Percentiles rank a stretch among this genome's conserved stretches.
Evolutionary conservation across 148 eudicot genomes (phyloP).

Genomic region (Agrostemma githago): DNA sequence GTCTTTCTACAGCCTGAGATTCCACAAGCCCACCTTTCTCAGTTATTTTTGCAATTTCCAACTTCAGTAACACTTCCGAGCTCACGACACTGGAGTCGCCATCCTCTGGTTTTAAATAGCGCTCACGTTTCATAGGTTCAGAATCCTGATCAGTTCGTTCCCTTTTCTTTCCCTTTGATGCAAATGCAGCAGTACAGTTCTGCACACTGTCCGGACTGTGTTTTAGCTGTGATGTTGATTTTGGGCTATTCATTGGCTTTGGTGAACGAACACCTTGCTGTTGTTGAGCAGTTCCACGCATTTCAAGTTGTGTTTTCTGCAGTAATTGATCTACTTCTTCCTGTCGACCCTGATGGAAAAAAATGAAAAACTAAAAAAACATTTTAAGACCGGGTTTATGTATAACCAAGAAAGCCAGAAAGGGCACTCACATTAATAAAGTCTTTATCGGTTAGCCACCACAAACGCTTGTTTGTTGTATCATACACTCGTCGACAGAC

Average conservation of each 20-base stretch:
- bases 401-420: neutral
- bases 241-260: slow-evolving; percentile 52
- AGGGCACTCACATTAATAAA: slow-evolving; percentile 57
- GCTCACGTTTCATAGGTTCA: slow-evolving; percentile 66
- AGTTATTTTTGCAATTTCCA: slow-evolving; percentile 62
- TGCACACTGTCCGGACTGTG: slow-evolving; percentile 63
- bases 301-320: slow-evolving; percentile 55
- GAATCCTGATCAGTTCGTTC: slow-evolving; percentile 58
- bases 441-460: slow-evolving; percentile 88
- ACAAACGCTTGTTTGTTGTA: slow-evolving; percentile 61
- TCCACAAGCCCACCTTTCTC: slow-evolving; percentile 77
- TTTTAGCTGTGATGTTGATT: slow-evolving; percentile 47
- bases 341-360: slow-evolving; percentile 61
- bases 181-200: slow-evolving; percentile 37
- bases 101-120: slow-evolving; percentile 48
- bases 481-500: slow-evolving; percentile 92
- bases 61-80: slow-evolving; percentile 46
- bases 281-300: slow-evolving; percentile 58
- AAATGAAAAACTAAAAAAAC: neutral
- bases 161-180: slow-evolving; percentile 69
- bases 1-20: slow-evolving; percentile 63
- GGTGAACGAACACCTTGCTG: slow-evolving; percentile 80
- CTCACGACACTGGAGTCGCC: slow-evolving; percentile 40
- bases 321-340: slow-evolving; percentile 83
- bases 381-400: neutral